These are phyloP conservation scores for Epichloe elymi DNA, from an alignment of 2,329 filamentous ascomycete genomes.

Conservation along the genomic window DNA sequence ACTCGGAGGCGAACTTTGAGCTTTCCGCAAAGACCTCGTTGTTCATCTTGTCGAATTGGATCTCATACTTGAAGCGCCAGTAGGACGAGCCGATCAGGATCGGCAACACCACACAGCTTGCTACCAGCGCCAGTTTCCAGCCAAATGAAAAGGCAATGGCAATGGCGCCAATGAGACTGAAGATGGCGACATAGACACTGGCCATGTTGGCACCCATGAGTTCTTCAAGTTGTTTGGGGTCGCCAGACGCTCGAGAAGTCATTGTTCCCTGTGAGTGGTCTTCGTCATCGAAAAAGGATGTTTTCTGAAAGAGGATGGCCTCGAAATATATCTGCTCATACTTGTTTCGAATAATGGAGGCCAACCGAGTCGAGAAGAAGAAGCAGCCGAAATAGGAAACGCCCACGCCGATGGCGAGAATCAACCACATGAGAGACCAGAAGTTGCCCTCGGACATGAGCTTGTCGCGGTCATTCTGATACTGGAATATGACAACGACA, in stretches of 20 bases:
- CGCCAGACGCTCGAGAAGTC: too few species aligned
- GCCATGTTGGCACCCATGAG: too few species aligned
- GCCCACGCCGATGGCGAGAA: slow-evolving; percentile 40
- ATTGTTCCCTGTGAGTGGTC: too few species aligned
- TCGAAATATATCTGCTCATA: slow-evolving; percentile 51
- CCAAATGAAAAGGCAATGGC: slow-evolving; percentile 44
- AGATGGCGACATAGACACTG: too few species aligned
- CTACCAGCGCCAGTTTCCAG: slow-evolving; percentile 64
- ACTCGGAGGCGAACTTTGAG: slow-evolving; percentile 62
- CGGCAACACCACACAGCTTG: slow-evolving; percentile 46
- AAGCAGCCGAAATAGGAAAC: slow-evolving; percentile 35
- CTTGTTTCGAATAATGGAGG: slow-evolving; percentile 35
- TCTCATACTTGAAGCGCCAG: slow-evolving; percentile 42
- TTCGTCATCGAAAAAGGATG: too few species aligned
- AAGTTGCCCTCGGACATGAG: slow-evolving; percentile 36
- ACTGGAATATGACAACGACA: slow-evolving; percentile 35
- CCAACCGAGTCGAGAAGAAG: slow-evolving; percentile 28
- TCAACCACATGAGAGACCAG: slow-evolving; percentile 53
- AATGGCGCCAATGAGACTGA: too few species aligned
- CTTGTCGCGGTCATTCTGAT: slow-evolving; percentile 13
- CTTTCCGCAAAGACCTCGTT: slow-evolving; percentile 55
- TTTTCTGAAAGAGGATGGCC: too few species aligned
- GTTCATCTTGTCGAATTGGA: slow-evolving; percentile 58
- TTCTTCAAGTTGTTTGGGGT: too few species aligned
- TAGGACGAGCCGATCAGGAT: slow-evolving; percentile 34